phyloP scores from a whole-genome alignment of 2,329 filamentous ascomycete species.

The Clathrospora elynae region DNA sequence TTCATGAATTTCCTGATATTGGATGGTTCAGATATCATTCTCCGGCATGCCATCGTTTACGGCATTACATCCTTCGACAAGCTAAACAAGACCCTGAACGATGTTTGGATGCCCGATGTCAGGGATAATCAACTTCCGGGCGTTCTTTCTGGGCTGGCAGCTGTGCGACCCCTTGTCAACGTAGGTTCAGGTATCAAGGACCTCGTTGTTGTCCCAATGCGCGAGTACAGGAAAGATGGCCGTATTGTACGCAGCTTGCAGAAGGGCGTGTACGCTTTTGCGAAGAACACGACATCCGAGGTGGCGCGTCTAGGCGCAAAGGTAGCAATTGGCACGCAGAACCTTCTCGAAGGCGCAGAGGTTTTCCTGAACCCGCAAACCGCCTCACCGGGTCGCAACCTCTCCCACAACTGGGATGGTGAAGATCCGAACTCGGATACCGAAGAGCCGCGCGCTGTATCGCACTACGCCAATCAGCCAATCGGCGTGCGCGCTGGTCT shows the following conservation, averaged over 20 bases:
- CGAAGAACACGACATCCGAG: slow-evolving; percentile 89
- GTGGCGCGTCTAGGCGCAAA: slow-evolving; percentile 95
- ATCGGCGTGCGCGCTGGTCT: slow-evolving; percentile 86
- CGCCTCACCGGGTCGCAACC: slow-evolving; percentile 19
- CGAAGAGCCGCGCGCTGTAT: slow-evolving; percentile 78
- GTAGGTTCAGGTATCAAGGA: slow-evolving; percentile 86
- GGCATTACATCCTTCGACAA: slow-evolving; percentile 89
- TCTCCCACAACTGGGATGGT: slow-evolving; percentile 52
- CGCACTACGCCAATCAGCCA: slow-evolving; percentile 92
- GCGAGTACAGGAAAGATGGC: slow-evolving; percentile 92
- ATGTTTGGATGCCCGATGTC: slow-evolving; percentile 96
- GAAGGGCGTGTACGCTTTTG: slow-evolving; percentile 88
- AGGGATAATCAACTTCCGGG: slow-evolving; percentile 85
- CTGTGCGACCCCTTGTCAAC: slow-evolving; percentile 88
- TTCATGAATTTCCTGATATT: slow-evolving; percentile 99
- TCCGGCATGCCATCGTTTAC: slow-evolving; percentile 90
- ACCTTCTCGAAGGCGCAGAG: slow-evolving; percentile 87
- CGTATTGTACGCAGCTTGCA: slow-evolving; percentile 88
- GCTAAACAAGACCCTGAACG: slow-evolving; percentile 86
- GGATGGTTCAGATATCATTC: slow-evolving; percentile 82
- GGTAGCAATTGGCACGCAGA: slow-evolving; percentile 91
- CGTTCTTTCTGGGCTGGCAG: slow-evolving; percentile 85
- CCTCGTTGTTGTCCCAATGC: slow-evolving; percentile 85
- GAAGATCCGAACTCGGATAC: slow-evolving; percentile 67
- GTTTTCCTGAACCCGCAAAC: slow-evolving; percentile 64